Percentiles rank a stretch among this genome's conserved stretches.
These are phyloP conservation scores for Lepidopterella palustris DNA, from an alignment of 495 filamentous ascomycete species.

Conservation along the genomic window DNA sequence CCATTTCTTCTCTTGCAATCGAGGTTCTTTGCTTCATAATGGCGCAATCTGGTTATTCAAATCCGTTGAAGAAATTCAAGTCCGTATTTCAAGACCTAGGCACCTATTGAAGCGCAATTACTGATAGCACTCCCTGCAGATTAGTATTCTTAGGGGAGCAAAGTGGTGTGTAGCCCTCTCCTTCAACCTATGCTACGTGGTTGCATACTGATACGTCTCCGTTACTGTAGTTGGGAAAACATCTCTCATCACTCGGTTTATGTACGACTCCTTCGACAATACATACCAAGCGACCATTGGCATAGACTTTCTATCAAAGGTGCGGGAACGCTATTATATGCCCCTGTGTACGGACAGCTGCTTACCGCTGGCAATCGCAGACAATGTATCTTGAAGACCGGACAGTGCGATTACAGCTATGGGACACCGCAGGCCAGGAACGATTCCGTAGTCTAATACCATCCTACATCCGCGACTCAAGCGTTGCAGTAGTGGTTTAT, in stretches of 20 bases:
- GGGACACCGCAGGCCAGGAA: conserved; percentile 98
- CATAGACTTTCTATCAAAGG: conserved; percentile 98
- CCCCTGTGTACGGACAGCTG: not conserved
- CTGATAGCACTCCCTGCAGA: conserved; percentile 44
- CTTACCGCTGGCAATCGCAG: conserved; percentile 38
- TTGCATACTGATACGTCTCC: conserved; percentile 24
- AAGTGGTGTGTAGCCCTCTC: conserved; percentile 62
- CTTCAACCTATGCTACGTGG: not conserved
- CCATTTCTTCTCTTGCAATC: conserved; percentile 14
- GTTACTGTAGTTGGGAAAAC: conserved; percentile 78
- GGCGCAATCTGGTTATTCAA: conserved; percentile 77
- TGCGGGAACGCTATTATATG: conserved; percentile 32
- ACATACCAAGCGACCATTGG: conserved; percentile 99
- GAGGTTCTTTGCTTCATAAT: conserved; percentile 36
- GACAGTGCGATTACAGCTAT: conserved; percentile 93
- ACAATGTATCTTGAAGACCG: conserved; percentile 99
- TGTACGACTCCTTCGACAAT: conserved; percentile 99
- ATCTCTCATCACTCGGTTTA: conserved; percentile 96
- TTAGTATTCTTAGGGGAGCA: conserved; percentile 96
- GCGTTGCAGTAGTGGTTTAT: conserved; percentile 95
- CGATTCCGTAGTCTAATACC: conserved; percentile 94
- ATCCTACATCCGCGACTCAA: conserved; percentile 95
- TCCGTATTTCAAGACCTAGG: conserved; percentile 39
- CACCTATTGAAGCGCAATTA: conserved; percentile 3
- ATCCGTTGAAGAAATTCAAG: conserved; percentile 99